Evolutionary conservation across 352 stramenopile genomes (phyloP), one percentile per base, ranked within the genome.

Genomic region (Pythium phragmiticola): DNA sequence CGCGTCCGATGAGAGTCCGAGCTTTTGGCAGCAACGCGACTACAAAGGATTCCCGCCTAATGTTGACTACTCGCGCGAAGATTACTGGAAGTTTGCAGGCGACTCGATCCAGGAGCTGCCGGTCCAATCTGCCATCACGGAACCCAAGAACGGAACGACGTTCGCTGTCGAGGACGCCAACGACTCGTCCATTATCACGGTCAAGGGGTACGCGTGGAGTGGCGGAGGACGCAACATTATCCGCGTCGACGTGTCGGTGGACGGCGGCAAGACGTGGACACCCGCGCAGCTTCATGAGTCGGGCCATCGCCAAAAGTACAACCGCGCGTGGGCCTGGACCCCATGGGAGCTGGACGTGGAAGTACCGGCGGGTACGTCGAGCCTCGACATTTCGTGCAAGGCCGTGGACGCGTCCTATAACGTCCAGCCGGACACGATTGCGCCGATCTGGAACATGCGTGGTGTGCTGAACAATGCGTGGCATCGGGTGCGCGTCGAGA

Each of bases 391-490:
- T 37, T 81, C 80, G 43, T 98, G 84, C 75, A 98, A 98, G 66
- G 96, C 94, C 3, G 87, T 98, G 9, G 97, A 99, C 74, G 82
- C 81, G 37, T 95, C 90, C 1, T 98, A 98, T 75, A 99, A 99
- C 72, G 89, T 95, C 16, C 97, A 99, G 75, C 97, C 97, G 1
- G 97, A 99, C 68, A 94, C 77, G 19, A 95, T 94, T 66, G 90
- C 88, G 53, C 88, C 96, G 26, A 96, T 98, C 59, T 99, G 97
- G 97, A 99, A 99, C 84, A 92, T 99, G 69, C 82, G 96, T 52
- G 97, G 97, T 45, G 81, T 99, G 37, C 79, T 98, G 19, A 99
- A 98, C 69, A 99, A 99, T 68, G 90, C 89, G 26, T 99, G 96
- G 95, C 96, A 96, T 59, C 82, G 90, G 28, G 84, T 97, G 36